Percentiles rank a stretch among this genome's conserved stretches.
phyloP scores from a whole-genome alignment of 768 basidiomycete genomes.

The Mycena galopus region DNA sequence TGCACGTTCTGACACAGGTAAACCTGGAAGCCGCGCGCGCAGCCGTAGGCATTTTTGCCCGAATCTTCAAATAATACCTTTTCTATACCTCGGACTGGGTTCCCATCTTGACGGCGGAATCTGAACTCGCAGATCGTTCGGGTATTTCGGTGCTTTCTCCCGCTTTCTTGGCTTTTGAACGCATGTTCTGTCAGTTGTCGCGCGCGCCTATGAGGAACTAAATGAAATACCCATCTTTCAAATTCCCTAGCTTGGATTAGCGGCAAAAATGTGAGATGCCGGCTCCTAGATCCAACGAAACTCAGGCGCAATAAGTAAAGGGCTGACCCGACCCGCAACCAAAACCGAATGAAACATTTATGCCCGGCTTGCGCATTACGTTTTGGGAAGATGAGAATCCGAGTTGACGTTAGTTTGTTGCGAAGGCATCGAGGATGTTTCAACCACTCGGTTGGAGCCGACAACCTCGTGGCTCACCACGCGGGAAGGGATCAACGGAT shows the following conservation, averaged over 20 bases:
- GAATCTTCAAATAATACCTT: not conserved
- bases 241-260: slow-evolving; percentile 24
- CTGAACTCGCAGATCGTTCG: not conserved
- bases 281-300: slow-evolving; percentile 15
- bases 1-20: slow-evolving; percentile 21
- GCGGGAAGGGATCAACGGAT: slow-evolving; percentile 18
- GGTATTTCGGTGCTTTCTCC: not conserved
- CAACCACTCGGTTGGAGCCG: not conserved
- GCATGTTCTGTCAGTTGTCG: not conserved
- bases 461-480: not conserved
- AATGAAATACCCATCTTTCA: slow-evolving; percentile 16
- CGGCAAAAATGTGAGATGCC: slow-evolving; percentile 32
- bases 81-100: not conserved
- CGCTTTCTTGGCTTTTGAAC: not conserved
- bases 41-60: not conserved
- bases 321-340: slow-evolving; percentile 63
- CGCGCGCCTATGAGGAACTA: slow-evolving; percentile 7
- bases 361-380: slow-evolving; percentile 36
- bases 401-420: not conserved
- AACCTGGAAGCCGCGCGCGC: slow-evolving; percentile 7
- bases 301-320: not conserved
- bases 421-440: not conserved
- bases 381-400: not conserved
- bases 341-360: slow-evolving; percentile 71
- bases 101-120: not conserved